phyloP scores from a whole-genome alignment of 345 rosid genomes.

The Mangifera indica region DNA sequence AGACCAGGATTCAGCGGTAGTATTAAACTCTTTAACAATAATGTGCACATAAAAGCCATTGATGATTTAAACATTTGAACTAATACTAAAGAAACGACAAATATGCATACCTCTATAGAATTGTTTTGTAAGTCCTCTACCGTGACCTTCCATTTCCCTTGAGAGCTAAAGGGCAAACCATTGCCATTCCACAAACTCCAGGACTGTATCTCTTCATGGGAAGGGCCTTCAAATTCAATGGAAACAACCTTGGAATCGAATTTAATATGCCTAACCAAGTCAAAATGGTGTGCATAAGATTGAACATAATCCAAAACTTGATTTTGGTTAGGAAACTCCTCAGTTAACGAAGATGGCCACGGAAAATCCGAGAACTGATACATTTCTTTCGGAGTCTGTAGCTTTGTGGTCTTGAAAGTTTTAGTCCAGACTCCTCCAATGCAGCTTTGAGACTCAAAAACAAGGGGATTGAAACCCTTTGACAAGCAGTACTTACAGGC shows the following conservation, averaged over 20 bases:
- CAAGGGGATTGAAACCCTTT: constrained; percentile 30
- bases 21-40: too few species aligned
- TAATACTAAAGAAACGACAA: too few species aligned
- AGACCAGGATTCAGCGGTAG: too few species aligned
- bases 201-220: constrained; percentile 22
- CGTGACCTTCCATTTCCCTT: constrained; percentile 35
- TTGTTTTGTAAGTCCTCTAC: constrained; percentile 18
- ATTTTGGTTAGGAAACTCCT: constrained; percentile 26
- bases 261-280: constrained; percentile 34
- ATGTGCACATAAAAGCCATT: too few species aligned
- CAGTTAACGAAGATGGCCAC: constrained; percentile 37
- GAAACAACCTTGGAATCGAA: constrained; percentile 32
- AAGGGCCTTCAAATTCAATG: constrained; percentile 20
- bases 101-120: constrained; percentile 19
- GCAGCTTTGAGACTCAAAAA: constrained; percentile 30
- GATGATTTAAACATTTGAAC: too few species aligned
- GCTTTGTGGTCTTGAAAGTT: constrained; percentile 31
- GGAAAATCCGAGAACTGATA: constrained; percentile 47
- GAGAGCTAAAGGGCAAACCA: constrained; percentile 21
- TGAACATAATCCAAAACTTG: constrained; percentile 33
- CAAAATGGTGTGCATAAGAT: constrained; percentile 36
- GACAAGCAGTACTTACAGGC: constrained; percentile 38
- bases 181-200: constrained; percentile 32
- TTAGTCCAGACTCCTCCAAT: constrained; percentile 39
- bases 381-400: constrained; percentile 26